These are phyloP conservation scores for Tetracentron sinense DNA, from an alignment of 164 flowering plant genomes.

Conservation along the genomic window DNA sequence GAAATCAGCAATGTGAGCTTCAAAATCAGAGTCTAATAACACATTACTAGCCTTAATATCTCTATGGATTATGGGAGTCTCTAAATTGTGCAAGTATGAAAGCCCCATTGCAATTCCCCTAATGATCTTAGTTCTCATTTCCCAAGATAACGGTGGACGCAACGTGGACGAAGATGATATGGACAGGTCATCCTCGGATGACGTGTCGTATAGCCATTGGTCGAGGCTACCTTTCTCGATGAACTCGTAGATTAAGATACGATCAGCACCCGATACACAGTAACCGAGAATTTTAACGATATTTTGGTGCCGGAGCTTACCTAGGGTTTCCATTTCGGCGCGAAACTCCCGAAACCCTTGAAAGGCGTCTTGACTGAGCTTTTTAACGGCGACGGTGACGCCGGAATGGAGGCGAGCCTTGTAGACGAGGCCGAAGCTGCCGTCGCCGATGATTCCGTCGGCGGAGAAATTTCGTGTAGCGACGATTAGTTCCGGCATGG, in stretches of 20 bases:
- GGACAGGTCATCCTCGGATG: slow-evolving; percentile 1
- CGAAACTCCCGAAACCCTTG: slow-evolving; percentile 82
- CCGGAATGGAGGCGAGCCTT: slow-evolving; percentile 50
- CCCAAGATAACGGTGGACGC: slow-evolving; percentile 47
- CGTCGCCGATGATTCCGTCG: slow-evolving; percentile 73
- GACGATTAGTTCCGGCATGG: slow-evolving; percentile 56
- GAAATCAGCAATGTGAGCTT: slow-evolving; percentile 79
- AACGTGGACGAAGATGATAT: not conserved
- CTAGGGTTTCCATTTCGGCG: slow-evolving; percentile 86
- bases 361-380: slow-evolving; percentile 65
- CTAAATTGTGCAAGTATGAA: slow-evolving; percentile 47
- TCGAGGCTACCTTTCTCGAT: slow-evolving; percentile 68
- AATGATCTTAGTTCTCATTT: slow-evolving; percentile 40
- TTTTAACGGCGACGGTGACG: slow-evolving; percentile 71
- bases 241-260: slow-evolving; percentile 72
- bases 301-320: slow-evolving; percentile 55
- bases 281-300: slow-evolving; percentile 67
- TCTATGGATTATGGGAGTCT: slow-evolving; percentile 69
- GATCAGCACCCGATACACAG: slow-evolving; percentile 55
- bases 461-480: slow-evolving; percentile 64
- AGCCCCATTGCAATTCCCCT: slow-evolving; percentile 70
- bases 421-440: slow-evolving; percentile 80
- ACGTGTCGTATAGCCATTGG: slow-evolving; percentile 61
- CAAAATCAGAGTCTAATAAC: slow-evolving; percentile 49
- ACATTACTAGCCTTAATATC: slow-evolving; percentile 88